Evolutionary conservation across 148 eudicot genomes (phyloP).

Genomic region (Rhododendron molle): DNA sequence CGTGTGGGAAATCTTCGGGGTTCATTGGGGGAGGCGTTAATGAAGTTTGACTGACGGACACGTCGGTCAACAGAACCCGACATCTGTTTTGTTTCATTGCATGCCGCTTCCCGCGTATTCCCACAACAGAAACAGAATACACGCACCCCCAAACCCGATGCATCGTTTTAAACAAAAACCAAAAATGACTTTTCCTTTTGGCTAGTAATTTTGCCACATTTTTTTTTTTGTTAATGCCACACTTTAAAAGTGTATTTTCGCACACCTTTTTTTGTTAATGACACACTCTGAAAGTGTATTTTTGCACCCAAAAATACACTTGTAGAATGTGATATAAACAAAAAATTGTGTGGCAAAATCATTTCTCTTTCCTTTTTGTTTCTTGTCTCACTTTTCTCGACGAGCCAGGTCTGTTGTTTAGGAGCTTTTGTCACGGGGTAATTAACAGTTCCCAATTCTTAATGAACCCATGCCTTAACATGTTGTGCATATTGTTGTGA

Average conservation of each 20-base stretch:
- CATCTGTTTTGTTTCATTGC: not conserved
- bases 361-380: not conserved
- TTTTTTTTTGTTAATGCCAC: no score
- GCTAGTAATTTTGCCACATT: no score
- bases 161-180: not conserved
- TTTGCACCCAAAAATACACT: no score
- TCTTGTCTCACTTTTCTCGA: not conserved
- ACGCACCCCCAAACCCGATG: not conserved
- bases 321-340: no score
- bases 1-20: not conserved
- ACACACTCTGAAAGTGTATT: no score
- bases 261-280: no score
- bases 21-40: not conserved
- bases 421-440: not conserved
- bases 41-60: not conserved
- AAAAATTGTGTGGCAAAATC: no score
- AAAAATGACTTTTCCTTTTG: no score
- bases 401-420: not conserved
- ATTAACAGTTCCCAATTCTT: not conserved
- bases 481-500: no score
- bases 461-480: not conserved
- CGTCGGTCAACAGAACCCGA: conserved; percentile 11
- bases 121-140: no score
- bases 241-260: no score
- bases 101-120: not conserved